A percentile compares a stretch with the other conserved stretches of the same genome.
phyloP scores from a whole-genome alignment of 179 eudicot genomes.

The Amaranthus tricolor region DNA sequence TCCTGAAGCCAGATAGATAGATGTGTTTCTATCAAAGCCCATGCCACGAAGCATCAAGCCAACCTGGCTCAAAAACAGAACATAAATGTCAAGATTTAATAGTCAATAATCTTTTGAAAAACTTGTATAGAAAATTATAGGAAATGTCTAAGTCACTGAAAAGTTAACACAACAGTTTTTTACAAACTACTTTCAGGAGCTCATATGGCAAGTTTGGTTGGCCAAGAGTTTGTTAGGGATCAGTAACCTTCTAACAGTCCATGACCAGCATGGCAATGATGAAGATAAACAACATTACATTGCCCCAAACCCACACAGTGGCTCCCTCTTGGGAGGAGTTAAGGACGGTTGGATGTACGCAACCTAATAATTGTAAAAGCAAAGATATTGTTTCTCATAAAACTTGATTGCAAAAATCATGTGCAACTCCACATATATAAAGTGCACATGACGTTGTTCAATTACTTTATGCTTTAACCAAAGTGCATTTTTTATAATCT shows the following conservation, averaged over 20 bases:
- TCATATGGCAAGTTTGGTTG: neutral
- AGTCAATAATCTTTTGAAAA: neutral
- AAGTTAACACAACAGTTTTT: neutral
- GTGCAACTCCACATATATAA: too few species aligned
- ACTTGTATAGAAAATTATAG: neutral
- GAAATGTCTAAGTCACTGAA: neutral
- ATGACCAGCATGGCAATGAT: neutral
- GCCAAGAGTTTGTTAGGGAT: neutral
- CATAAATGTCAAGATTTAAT: constrained; percentile 8
- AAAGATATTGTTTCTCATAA: too few species aligned
- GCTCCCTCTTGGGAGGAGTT: too few species aligned
- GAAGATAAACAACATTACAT: neutral
- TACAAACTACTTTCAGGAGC: neutral
- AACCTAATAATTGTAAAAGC: too few species aligned
- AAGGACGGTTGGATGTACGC: too few species aligned
- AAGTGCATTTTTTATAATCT: too few species aligned
- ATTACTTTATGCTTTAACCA: too few species aligned
- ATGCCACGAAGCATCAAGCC: constrained; percentile 96
- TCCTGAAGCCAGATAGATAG: constrained; percentile 92
- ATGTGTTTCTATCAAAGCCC: constrained; percentile 83
- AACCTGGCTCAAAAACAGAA: constrained; percentile 47
- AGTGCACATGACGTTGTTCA: too few species aligned
- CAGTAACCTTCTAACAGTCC: neutral
- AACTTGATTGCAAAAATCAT: too few species aligned
- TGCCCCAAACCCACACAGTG: too few species aligned